These are phyloP conservation scores for Termitomyces titanicus DNA, from an alignment of 768 basidiomycete genomes.

Conservation along the genomic window DNA sequence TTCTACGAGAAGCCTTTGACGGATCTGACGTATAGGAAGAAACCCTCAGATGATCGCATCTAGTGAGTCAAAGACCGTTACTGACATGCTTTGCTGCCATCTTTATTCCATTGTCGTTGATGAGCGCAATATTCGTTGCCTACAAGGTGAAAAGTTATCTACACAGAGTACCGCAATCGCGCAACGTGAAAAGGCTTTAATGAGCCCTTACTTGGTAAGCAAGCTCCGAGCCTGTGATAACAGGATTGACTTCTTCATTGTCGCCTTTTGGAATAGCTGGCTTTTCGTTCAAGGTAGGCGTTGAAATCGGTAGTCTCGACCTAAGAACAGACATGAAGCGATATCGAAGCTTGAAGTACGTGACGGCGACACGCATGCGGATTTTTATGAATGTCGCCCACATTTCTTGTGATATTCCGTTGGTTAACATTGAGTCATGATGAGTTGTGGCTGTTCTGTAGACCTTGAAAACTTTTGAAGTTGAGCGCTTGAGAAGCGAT, in stretches of 20 bases:
- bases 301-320: background rate
- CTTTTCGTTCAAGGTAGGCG: constrained; percentile 24
- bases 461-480: background rate
- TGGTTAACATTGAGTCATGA: background rate
- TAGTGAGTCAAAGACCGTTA: constrained; percentile 6
- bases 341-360: background rate
- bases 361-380: background rate
- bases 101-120: constrained; percentile 58
- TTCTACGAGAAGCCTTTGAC: constrained; percentile 50
- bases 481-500: background rate
- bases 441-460: background rate
- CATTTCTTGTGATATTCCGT: background rate
- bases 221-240: constrained; percentile 52
- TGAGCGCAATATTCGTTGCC: constrained; percentile 57
- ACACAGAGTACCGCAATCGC: background rate
- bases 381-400: background rate
- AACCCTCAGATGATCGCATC: constrained; percentile 2
- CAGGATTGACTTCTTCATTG: constrained; percentile 45
- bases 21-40: constrained; percentile 45
- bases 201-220: constrained; percentile 47
- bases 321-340: constrained; percentile 1
- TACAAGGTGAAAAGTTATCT: constrained; percentile 22
- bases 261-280: constrained; percentile 17
- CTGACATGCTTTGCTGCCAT: constrained; percentile 65
- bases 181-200: background rate